phyloP scores from a whole-genome alignment of 2,329 filamentous ascomycete genomes.

The Cytospora piceicola region DNA sequence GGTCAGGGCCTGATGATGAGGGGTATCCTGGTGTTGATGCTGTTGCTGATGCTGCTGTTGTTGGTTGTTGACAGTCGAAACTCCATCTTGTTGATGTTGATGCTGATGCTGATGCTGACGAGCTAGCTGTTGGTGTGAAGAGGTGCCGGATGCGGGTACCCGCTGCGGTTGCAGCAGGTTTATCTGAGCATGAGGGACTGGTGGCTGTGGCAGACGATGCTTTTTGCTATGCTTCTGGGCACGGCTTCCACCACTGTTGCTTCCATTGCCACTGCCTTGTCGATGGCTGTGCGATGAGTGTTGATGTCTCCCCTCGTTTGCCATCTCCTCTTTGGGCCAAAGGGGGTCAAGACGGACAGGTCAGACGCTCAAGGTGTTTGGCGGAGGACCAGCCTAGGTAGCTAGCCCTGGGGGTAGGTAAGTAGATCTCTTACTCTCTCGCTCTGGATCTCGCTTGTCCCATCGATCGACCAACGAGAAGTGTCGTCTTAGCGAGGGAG shows the following conservation, averaged over 20 bases:
- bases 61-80: not conserved
- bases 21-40: not conserved
- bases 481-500: conserved; percentile 19
- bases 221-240: conserved; percentile 22
- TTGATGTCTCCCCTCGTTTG: conserved; percentile 19
- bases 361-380: conserved; percentile 6
- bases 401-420: no score
- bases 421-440: no score
- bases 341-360: not conserved
- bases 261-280: conserved; percentile 1
- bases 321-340: conserved; percentile 13
- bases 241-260: not conserved
- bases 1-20: not conserved
- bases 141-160: conserved; percentile 15
- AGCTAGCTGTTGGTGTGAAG: conserved; percentile 1
- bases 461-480: conserved; percentile 19
- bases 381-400: not conserved
- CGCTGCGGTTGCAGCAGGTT: conserved; percentile 22
- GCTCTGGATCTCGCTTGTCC: not conserved
- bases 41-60: not conserved
- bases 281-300: conserved; percentile 8
- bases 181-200: conserved; percentile 17
- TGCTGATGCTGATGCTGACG: conserved; percentile 5
- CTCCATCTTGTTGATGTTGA: not conserved
- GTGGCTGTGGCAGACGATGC: conserved; percentile 10